Conservation (phyloP, 169 alveolate genomes). For the Perkinsus chesapeaki region DNA sequence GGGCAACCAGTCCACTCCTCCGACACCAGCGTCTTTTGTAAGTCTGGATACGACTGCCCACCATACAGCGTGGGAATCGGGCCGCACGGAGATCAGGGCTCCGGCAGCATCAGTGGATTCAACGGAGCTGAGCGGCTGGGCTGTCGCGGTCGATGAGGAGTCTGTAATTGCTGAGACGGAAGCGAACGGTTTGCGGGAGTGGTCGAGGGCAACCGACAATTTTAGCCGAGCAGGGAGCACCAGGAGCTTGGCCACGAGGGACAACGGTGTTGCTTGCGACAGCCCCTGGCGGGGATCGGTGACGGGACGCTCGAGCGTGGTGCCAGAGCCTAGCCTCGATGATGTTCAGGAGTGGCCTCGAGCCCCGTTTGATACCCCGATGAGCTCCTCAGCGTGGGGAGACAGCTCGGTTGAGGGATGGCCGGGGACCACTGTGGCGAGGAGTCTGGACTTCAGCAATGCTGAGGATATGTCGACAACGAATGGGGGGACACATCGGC, state of each 20-base stretch:
- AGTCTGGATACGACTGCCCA: neutral
- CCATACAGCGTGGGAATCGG: neutral
- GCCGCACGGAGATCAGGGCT: neutral
- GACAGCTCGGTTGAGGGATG: neutral
- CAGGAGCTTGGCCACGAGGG: neutral
- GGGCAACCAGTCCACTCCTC: neutral
- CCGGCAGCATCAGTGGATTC: neutral
- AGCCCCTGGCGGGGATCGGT: neutral
- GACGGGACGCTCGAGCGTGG: neutral
- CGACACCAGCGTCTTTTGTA: neutral
- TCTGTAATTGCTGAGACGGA: neutral
- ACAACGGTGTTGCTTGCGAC: neutral
- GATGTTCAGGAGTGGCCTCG: neutral
- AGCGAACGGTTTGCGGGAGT: neutral
- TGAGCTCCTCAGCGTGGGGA: neutral
- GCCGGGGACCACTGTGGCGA: neutral
- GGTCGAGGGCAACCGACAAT: neutral
- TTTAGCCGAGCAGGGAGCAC: neutral
- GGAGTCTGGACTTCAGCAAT: neutral
- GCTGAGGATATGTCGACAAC: neutral
- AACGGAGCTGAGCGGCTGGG: neutral
- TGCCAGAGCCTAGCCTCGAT: neutral
- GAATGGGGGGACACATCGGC: neutral
- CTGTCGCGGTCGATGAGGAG: neutral
- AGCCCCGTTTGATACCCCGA: neutral